These are phyloP conservation scores for Pelargonium australe DNA, from an alignment of 441 rosid species.

Conservation along the genomic window DNA sequence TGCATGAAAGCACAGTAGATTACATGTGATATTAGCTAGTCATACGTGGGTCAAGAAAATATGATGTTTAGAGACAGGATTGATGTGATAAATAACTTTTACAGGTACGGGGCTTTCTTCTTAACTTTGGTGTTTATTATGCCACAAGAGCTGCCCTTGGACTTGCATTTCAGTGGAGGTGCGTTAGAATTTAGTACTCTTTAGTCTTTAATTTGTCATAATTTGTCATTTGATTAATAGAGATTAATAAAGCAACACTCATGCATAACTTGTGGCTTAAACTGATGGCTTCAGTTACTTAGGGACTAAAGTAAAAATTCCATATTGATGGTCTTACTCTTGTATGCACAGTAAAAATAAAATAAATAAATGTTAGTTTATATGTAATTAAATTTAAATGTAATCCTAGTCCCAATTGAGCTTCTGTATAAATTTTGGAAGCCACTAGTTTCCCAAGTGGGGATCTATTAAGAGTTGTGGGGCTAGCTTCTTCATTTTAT, in stretches of 20 bases:
- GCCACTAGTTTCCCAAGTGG: neutral
- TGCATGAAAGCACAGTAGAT: neutral
- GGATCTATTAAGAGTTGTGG: neutral
- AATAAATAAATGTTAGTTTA: too few relatives aligned
- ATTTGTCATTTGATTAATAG: neutral
- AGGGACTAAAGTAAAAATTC: neutral
- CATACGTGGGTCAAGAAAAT: neutral
- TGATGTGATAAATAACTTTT: constrained; percentile 9
- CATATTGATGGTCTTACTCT: neutral
- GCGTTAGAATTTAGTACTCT: constrained; percentile 17
- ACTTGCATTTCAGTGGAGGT: constrained; percentile 92
- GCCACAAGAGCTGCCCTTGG: constrained; percentile 95
- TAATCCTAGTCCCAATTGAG: neutral
- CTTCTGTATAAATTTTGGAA: neutral
- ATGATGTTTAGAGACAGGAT: neutral
- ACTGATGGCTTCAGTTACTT: neutral
- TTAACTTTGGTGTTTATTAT: constrained; percentile 85
- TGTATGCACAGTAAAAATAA: neutral
- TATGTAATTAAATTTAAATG: too few relatives aligned
- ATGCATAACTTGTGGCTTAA: neutral
- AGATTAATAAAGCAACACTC: neutral
- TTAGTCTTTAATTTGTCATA: neutral
- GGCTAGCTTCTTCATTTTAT: neutral
- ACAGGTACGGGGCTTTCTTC: constrained; percentile 93
- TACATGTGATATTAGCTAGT: neutral